Conservation (phyloP, 2,329 filamentous ascomycete species). For the Alternaria triticimaculans region DNA sequence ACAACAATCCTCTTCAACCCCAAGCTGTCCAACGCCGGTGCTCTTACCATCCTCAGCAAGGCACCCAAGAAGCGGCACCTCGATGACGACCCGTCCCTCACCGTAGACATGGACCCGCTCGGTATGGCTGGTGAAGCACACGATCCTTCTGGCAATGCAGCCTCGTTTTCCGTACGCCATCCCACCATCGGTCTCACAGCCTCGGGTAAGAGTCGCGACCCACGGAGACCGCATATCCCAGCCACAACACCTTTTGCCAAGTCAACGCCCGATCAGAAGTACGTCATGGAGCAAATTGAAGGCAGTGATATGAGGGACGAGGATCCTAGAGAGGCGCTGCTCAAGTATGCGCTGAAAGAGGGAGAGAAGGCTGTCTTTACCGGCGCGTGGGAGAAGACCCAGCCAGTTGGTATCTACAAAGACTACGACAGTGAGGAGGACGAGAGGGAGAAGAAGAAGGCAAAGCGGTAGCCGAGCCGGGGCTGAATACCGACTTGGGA, state of each 20-base stretch:
- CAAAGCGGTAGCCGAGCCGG: constrained; percentile 25
- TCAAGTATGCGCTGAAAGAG: constrained; percentile 94
- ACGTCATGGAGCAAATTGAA: constrained; percentile 87
- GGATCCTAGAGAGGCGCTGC: constrained; percentile 88
- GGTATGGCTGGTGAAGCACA: constrained; percentile 86
- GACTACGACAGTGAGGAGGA: constrained; percentile 87
- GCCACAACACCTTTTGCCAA: constrained; percentile 88
- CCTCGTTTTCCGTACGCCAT: constrained; percentile 64
- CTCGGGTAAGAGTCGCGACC: constrained; percentile 78
- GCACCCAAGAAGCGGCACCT: constrained; percentile 94
- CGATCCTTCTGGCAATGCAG: constrained; percentile 62
- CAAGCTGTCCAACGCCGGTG: constrained; percentile 78
- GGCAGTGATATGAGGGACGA: constrained; percentile 94
- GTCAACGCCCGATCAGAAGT: constrained; percentile 85
- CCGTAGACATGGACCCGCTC: constrained; percentile 72
- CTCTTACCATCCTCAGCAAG: constrained; percentile 87
- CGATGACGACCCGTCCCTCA: constrained; percentile 88
- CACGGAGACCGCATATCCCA: constrained; percentile 83
- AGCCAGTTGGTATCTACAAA: constrained; percentile 90
- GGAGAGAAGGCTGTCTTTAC: constrained; percentile 95
- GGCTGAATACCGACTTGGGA: background rate
- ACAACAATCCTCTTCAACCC: constrained; percentile 92
- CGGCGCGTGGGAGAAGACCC: constrained; percentile 88
- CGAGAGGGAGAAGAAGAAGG: constrained; percentile 69
- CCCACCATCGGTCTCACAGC: constrained; percentile 77